These are phyloP conservation scores for Talaromyces marneffei DNA, from an alignment of 2,329 filamentous ascomycete genomes.

Conservation along the genomic window DNA sequence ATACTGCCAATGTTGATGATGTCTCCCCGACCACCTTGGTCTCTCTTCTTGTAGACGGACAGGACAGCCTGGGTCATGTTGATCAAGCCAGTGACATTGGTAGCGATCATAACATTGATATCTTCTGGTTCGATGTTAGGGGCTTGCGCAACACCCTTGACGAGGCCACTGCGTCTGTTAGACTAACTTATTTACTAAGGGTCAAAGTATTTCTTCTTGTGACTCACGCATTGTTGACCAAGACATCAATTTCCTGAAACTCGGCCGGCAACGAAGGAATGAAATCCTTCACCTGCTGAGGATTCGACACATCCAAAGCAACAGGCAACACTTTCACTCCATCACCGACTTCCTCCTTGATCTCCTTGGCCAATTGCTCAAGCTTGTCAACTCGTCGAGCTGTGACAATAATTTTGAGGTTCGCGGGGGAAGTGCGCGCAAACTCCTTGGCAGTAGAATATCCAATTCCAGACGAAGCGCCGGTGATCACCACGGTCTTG, in stretches of 20 bases:
- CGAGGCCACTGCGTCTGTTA: conserved; percentile 60
- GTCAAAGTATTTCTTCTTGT: background rate
- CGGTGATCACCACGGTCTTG: conserved; percentile 89
- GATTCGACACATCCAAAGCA: conserved; percentile 79
- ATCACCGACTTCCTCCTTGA: conserved; percentile 66
- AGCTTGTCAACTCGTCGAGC: conserved; percentile 78
- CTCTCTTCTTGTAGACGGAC: conserved; percentile 66
- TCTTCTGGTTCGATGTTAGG: conserved; percentile 78
- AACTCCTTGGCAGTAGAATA: conserved; percentile 74
- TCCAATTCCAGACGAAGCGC: conserved; percentile 89
- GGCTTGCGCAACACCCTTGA: conserved; percentile 79
- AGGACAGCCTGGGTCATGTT: conserved; percentile 92
- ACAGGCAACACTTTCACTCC: conserved; percentile 78
- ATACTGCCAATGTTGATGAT: conserved; percentile 95
- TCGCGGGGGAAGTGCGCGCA: conserved; percentile 71
- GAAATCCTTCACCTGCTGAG: conserved; percentile 67
- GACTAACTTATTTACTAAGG: conserved; percentile 15
- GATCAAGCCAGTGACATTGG: conserved; percentile 91
- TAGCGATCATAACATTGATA: conserved; percentile 80
- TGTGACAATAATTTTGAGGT: conserved; percentile 78
- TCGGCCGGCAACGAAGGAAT: conserved; percentile 69
- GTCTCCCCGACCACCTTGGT: conserved; percentile 72
- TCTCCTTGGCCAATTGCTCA: conserved; percentile 68
- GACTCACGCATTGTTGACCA: conserved; percentile 92
- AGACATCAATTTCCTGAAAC: conserved; percentile 75